Conservation (phyloP, 2,329 filamentous ascomycete species). For the Xylariaceae sp. region DNA sequence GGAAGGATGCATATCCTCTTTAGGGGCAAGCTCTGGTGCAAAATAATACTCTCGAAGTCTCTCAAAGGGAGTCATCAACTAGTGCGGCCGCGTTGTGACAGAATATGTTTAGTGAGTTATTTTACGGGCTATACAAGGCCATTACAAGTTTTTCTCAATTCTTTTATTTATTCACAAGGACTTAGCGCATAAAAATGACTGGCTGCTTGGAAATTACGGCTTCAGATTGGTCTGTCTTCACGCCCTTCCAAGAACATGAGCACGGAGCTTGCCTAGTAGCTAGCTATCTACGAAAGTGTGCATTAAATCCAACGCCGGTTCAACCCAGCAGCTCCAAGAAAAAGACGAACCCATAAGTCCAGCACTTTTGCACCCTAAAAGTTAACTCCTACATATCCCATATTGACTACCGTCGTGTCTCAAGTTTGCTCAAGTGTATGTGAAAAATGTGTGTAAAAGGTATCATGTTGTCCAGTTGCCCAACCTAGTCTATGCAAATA, state of each 20-base stretch:
- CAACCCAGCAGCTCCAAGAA: background rate
- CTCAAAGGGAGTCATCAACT: too few relatives aligned
- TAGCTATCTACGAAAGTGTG: conserved; percentile 9
- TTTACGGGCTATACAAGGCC: too few relatives aligned
- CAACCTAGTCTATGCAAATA: conserved; percentile 24
- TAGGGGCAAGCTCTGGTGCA: background rate
- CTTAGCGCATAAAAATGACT: background rate
- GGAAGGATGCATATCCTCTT: background rate
- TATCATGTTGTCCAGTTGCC: conserved; percentile 23
- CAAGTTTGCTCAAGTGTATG: conserved; percentile 6
- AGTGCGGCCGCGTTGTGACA: background rate
- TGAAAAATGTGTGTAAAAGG: conserved; percentile 7
- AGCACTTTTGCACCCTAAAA: conserved; percentile 11
- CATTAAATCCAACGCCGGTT: conserved; percentile 17
- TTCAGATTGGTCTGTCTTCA: conserved; percentile 4
- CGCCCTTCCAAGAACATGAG: background rate
- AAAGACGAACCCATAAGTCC: background rate
- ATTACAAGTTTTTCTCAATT: background rate
- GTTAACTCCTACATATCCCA: background rate
- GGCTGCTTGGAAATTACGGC: background rate
- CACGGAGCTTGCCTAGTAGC: background rate
- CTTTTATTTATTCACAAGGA: background rate
- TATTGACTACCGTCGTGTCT: conserved; percentile 9
- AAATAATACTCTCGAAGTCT: too few relatives aligned
- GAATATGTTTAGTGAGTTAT: too few relatives aligned